phyloP scores from a whole-genome alignment of 768 basidiomycete species.

The Lactarius pseudohatsudake region DNA sequence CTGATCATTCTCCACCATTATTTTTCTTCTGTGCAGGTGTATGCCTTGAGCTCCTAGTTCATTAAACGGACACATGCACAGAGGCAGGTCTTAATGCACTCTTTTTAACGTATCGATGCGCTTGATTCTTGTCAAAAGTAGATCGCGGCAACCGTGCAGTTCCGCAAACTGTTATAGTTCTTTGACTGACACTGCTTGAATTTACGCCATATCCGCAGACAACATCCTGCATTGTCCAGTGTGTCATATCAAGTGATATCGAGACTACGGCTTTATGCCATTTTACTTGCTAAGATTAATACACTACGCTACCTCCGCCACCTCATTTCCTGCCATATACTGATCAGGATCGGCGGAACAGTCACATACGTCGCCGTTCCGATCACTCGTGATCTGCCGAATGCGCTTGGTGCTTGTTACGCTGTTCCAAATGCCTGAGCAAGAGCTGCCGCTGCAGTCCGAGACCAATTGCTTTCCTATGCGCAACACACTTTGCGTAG shows the following conservation, averaged over 20 bases:
- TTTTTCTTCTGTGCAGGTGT: constrained; percentile 29
- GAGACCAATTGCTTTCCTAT: constrained; percentile 41
- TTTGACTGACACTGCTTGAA: constrained; percentile 16
- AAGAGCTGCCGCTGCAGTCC: constrained; percentile 40
- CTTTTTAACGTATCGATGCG: constrained; percentile 28
- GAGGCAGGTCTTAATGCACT: constrained; percentile 29
- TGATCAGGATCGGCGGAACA: constrained; percentile 19
- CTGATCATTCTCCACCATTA: constrained; percentile 26
- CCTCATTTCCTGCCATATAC: constrained; percentile 10
- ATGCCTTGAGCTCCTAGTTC: constrained; percentile 26
- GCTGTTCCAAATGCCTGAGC: constrained; percentile 33
- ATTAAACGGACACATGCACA: constrained; percentile 27
- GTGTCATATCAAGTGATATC: constrained; percentile 16
- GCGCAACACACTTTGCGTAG: constrained; percentile 31
- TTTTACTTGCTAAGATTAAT: constrained; percentile 19
- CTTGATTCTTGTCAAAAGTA: constrained; percentile 29
- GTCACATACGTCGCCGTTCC: background rate
- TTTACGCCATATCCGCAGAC: constrained; percentile 14
- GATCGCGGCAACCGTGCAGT: constrained; percentile 22
- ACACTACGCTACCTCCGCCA: constrained; percentile 15
- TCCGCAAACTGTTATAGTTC: constrained; percentile 18
- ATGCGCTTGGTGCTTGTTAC: constrained; percentile 2
- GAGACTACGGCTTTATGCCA: constrained; percentile 1
- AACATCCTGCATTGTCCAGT: constrained; percentile 6
- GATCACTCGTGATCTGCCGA: background rate